Base-by-base conservation (phyloP, 2,329 filamentous ascomycete genomes). In the Alternaria ethzedia region DNA sequence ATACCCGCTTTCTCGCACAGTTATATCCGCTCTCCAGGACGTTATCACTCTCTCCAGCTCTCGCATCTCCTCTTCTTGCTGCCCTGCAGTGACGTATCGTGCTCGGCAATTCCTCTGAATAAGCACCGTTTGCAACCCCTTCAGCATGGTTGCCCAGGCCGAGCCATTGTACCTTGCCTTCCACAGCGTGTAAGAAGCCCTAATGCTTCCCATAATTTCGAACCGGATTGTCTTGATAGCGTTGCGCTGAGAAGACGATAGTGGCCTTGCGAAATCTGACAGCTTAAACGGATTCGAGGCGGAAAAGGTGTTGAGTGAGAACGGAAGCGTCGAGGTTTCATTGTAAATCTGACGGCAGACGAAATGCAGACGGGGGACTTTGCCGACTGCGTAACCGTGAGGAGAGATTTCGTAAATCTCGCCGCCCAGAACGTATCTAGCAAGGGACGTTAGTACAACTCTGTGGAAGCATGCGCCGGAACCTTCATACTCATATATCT, bases 261-360 rank as follows among this genome's bases (percentile, higher is more conserved):
- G 32, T 2, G 32, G 6, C 0, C 1, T 2, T 36, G 1, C 1
- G 32, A 36, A 36, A 9, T 5, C 0, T 36, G 32, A 36, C 2
- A 36, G 32, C 7, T 2, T 9, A 36, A n/a, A 36, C 32, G 32
- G 32, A n/a, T 0, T 36, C 32, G 0, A 0, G 32, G 4, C 0
- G 0, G 32, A 36, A 1, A 36, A 36, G 32, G 0, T 1, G 32
- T 36, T 36, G 15, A 36, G 32, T 1, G 32, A 36, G 1, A 36
- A 36, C 8, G 32, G 32, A 0, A 36, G 32, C 32, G 32, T 36
- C 0, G 32, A 36, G 32, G 32, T 5, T 4, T 36, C 32, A 0
- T 36, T 36, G 32, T 36, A 36, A 8, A 36, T 36, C 32, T 36
- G 32, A 36, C 32, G 32, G 0, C 32, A 36, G 32, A 36, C 32